Evolutionary conservation across 1,139 yeast genomes (phyloP), one percentile per base, ranked within the genome.

Genomic region (Suhomyces coccinellae): DNA sequence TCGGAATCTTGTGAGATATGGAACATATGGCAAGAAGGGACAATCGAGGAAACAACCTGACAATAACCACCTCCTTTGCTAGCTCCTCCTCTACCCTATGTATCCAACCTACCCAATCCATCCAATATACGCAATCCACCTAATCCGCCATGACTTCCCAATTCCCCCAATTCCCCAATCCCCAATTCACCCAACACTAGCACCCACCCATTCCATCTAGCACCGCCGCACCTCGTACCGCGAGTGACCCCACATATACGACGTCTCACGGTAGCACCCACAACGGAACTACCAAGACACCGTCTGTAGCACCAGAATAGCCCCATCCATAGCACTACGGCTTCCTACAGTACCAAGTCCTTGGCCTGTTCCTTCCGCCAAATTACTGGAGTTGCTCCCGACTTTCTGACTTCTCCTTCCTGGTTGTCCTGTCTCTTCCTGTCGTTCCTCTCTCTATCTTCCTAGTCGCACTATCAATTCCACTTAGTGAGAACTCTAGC

Each of bases 161-260:
- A n/a, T n/a, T n/a, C n/a, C n/a, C n/a, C n/a, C n/a, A n/a, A n/a
- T n/a, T n/a, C n/a, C n/a, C n/a, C n/a, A n/a, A n/a, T n/a, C n/a
- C n/a, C n/a, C n/a, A n/a, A n/a, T n/a, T n/a, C n/a, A n/a, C n/a
- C n/a, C n/a, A n/a, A n/a, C n/a, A n/a, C n/a, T n/a, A n/a, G n/a
- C n/a, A n/a, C n/a, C n/a, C n/a, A n/a, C n/a, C 36, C 36, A 17
- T 17, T 27, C 36, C 17, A 28, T 9, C 29, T 14, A 33, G 14
- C 9, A n/a, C 32, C 26, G n/a, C 38, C 38, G 11, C 20, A 17
- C 20, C 20, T 15, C 38, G 32, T 17, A 16, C 33, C 28, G 31
- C 34, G 17, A 22, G 22, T 34, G 36, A 34, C 36, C 36, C 36
- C 36, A 24, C 36, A 24, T 24, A 34, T 34, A 36, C 38, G 38